Evolutionary conservation across 1,284 basidiomycete species (phyloP).

Genomic region (Hymenochaete sp.): DNA sequence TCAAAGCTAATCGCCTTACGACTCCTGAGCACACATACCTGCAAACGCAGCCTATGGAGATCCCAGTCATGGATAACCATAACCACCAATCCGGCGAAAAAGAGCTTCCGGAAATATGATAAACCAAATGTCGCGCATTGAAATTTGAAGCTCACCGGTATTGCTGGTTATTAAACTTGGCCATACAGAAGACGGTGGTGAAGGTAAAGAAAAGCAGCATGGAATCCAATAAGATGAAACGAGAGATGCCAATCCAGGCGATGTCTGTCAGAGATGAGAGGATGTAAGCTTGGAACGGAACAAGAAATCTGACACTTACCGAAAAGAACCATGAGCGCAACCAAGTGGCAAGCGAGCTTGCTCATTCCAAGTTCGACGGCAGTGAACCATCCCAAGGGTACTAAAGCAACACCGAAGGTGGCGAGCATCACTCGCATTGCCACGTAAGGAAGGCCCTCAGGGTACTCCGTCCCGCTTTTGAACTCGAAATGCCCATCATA

Average conservation of each 20-base stretch:
- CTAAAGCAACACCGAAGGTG: slow-evolving; percentile 89
- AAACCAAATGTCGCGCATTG: slow-evolving; percentile 9
- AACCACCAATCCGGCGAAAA: slow-evolving; percentile 96
- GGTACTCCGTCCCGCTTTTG: slow-evolving; percentile 86
- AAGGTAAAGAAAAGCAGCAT: slow-evolving; percentile 99
- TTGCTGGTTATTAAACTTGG: slow-evolving; percentile 96
- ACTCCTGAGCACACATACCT: slow-evolving; percentile 40
- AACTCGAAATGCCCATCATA: slow-evolving; percentile 93
- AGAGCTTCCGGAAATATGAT: slow-evolving; percentile 39
- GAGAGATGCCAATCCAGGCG: slow-evolving; percentile 92
- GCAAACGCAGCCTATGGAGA: slow-evolving; percentile 92
- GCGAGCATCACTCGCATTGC: slow-evolving; percentile 95
- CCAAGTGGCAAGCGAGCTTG: slow-evolving; percentile 81
- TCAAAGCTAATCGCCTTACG: not conserved
- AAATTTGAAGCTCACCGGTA: slow-evolving; percentile 60
- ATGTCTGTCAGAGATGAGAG: slow-evolving; percentile 60
- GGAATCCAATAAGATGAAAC: slow-evolving; percentile 95
- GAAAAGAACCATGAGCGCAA: slow-evolving; percentile 88
- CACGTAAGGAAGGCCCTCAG: slow-evolving; percentile 80
- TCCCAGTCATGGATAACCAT: slow-evolving; percentile 86
- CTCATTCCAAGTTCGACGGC: slow-evolving; percentile 94
- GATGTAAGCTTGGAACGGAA: not conserved
- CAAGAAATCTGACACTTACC: slow-evolving; percentile 42
- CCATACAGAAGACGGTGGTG: slow-evolving; percentile 88
- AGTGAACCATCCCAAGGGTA: slow-evolving; percentile 95